phyloP scores from a whole-genome alignment of 2,329 filamentous ascomycete species.

The Cadophora sp. region DNA sequence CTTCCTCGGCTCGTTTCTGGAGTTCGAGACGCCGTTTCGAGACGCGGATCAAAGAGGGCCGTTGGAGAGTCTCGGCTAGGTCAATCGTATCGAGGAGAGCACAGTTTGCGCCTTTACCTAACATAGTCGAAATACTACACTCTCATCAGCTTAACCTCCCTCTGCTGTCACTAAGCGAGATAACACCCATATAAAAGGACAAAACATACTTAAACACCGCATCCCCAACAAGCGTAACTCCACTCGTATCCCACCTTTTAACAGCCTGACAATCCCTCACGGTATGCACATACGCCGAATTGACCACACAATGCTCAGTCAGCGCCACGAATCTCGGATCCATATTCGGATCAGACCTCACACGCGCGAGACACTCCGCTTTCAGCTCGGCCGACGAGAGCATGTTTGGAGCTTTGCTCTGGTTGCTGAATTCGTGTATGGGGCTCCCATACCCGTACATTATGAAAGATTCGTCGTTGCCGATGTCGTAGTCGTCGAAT shows the following conservation, averaged over 20 bases:
- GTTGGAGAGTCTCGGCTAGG: slow-evolving; percentile 34
- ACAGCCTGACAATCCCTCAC: slow-evolving; percentile 38
- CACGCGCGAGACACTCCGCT: slow-evolving; percentile 34
- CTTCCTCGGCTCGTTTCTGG: slow-evolving; percentile 32
- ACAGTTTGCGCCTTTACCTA: slow-evolving; percentile 42
- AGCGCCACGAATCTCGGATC: slow-evolving; percentile 35
- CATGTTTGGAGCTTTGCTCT: slow-evolving; percentile 31
- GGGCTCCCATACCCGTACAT: slow-evolving; percentile 41
- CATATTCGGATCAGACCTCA: slow-evolving; percentile 26
- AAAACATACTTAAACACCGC: slow-evolving; percentile 41
- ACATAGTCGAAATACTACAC: slow-evolving; percentile 39
- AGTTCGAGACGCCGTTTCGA: slow-evolving; percentile 26
- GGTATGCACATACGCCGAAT: slow-evolving; percentile 36
- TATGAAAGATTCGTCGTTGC: slow-evolving; percentile 41
- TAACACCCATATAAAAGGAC: too few relatives aligned
- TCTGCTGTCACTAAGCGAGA: too few relatives aligned
- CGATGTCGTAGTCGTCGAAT: slow-evolving; percentile 35
- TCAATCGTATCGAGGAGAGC: slow-evolving; percentile 41
- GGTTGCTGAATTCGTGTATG: slow-evolving; percentile 34
- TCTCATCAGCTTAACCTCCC: not conserved
- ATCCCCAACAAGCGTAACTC: slow-evolving; percentile 41
- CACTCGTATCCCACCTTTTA: slow-evolving; percentile 35
- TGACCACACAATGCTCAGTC: slow-evolving; percentile 33
- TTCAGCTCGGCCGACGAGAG: slow-evolving; percentile 39
- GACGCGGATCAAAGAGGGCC: slow-evolving; percentile 17